phyloP scores from a whole-genome alignment of 1,284 basidiomycete genomes.

The Sphagnurus paluster region DNA sequence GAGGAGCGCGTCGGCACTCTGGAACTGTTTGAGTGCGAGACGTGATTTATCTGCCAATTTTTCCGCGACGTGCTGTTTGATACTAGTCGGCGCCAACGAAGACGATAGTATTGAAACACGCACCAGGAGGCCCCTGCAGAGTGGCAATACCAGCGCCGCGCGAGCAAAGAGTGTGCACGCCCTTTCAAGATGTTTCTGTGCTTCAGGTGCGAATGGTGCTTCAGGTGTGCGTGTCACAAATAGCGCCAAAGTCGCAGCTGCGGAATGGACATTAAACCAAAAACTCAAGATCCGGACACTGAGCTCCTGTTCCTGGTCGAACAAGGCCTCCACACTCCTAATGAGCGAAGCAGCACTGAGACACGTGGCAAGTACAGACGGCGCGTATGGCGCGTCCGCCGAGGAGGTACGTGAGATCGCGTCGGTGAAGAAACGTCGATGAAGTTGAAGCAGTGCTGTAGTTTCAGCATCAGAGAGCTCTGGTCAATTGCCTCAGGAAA shows the following conservation, averaged over 20 bases:
- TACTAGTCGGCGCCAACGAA: constrained; percentile 1
- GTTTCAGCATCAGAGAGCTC: not conserved
- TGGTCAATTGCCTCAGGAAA: not conserved
- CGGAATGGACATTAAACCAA: constrained; percentile 79
- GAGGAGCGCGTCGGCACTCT: constrained; percentile 15
- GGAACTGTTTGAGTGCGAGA: constrained; percentile 38
- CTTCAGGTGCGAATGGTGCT: constrained; percentile 51
- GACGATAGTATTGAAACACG: constrained; percentile 17
- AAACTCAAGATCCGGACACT: constrained; percentile 73
- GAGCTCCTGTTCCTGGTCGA: constrained; percentile 59
- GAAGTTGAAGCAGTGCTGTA: constrained; percentile 64
- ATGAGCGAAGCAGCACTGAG: constrained; percentile 65
- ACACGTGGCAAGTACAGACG: constrained; percentile 72
- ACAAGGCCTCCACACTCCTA: constrained; percentile 57
- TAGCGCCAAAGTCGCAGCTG: constrained; percentile 64
- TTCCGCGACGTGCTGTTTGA: constrained; percentile 45
- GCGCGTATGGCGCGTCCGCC: constrained; percentile 61
- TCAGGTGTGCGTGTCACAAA: constrained; percentile 55
- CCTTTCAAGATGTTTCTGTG: constrained; percentile 49
- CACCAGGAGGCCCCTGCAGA: constrained; percentile 51
- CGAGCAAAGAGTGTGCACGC: constrained; percentile 46
- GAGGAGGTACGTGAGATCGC: constrained; percentile 62
- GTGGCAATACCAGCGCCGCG: constrained; percentile 47
- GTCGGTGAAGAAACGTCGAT: constrained; percentile 73
- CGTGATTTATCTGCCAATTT: constrained; percentile 48